Evolutionary conservation across 23 red algal species (phyloP).

Genomic region (Chondrus crispus): DNA sequence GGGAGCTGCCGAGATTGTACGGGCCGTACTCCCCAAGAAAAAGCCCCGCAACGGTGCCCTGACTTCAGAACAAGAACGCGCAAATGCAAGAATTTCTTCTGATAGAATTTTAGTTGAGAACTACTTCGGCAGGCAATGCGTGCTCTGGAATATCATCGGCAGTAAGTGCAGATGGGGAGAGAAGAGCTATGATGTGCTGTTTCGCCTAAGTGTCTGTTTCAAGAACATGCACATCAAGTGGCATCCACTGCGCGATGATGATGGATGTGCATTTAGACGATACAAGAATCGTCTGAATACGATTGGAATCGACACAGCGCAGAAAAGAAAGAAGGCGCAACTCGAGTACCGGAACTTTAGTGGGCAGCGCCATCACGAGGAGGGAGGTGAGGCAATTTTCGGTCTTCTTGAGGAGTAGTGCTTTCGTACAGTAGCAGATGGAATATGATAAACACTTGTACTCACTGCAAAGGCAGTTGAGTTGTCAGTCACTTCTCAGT

Average conservation of each 20-base stretch:
- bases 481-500: too few species aligned
- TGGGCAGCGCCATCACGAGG: too few species aligned
- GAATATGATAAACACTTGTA: too few species aligned
- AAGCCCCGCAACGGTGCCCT: neutral
- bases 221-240: neutral
- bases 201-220: neutral
- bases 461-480: too few species aligned
- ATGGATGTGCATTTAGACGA: neutral
- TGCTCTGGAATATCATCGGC: neutral
- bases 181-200: neutral
- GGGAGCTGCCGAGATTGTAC: neutral
- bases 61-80: neutral
- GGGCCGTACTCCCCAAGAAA: neutral
- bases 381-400: too few species aligned
- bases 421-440: too few species aligned
- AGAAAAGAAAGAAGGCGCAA: too few species aligned
- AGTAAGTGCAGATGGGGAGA: neutral
- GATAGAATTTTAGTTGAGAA: constrained; percentile 16
- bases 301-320: too few species aligned
- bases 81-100: constrained; percentile 8
- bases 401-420: too few species aligned
- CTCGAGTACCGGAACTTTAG: too few species aligned
- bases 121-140: neutral
- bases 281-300: neutral
- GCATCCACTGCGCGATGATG: neutral